Evolutionary conservation across 1,284 basidiomycete species (phyloP).

Genomic region (Sporisorium scitamineum): DNA sequence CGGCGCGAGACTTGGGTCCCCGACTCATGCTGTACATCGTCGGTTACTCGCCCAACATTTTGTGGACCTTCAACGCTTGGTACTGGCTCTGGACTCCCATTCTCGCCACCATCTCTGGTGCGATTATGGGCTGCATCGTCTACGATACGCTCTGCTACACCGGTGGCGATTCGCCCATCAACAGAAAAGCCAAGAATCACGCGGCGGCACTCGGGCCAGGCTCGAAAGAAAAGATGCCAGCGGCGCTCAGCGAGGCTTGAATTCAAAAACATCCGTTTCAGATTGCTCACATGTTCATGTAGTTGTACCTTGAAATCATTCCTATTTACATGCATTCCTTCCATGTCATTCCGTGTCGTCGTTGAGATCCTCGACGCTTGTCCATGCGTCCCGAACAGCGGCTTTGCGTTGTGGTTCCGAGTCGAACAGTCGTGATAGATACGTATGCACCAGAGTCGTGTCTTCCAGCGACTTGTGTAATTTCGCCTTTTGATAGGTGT

Average conservation of each 20-base stretch:
- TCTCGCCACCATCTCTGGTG: slow-evolving; percentile 63
- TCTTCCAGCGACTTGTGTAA: slow-evolving; percentile 26
- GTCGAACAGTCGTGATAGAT: slow-evolving; percentile 23
- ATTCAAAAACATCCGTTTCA: neutral
- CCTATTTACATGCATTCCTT: neutral
- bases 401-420: slow-evolving; percentile 10
- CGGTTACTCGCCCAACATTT: slow-evolving; percentile 73
- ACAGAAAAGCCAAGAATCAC: slow-evolving; percentile 28
- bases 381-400: slow-evolving; percentile 28
- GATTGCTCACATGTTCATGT: neutral
- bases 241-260: slow-evolving; percentile 41
- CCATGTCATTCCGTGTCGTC: neutral
- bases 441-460: slow-evolving; percentile 14
- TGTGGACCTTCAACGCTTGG: slow-evolving; percentile 73
- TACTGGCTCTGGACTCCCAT: slow-evolving; percentile 83
- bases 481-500: slow-evolving; percentile 55
- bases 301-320: slow-evolving; percentile 6
- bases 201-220: slow-evolving; percentile 9
- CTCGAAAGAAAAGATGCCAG: slow-evolving; percentile 48
- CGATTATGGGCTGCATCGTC: slow-evolving; percentile 67
- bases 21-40: slow-evolving; percentile 75
- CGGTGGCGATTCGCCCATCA: slow-evolving; percentile 68
- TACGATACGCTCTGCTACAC: slow-evolving; percentile 70
- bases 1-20: slow-evolving; percentile 77
- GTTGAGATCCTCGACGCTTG: neutral